Evolutionary conservation across 2,329 filamentous ascomycete species (phyloP).

Genomic region (Curvularia verruculosa): DNA sequence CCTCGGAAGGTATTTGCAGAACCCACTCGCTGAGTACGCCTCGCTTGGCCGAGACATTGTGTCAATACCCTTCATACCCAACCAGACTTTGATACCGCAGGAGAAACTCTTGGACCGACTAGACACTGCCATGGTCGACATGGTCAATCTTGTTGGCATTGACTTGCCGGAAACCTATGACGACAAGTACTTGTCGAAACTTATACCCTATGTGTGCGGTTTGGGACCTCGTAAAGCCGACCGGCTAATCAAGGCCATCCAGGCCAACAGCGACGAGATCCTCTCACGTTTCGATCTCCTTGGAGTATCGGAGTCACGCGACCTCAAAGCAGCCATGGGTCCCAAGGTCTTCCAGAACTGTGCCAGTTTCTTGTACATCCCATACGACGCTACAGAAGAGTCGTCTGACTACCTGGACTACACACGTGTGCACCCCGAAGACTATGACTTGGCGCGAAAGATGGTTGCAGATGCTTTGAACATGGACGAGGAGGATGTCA

Average conservation of each 20-base stretch:
- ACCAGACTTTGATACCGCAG: constrained; percentile 84
- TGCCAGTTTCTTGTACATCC: constrained; percentile 90
- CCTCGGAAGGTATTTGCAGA: constrained; percentile 89
- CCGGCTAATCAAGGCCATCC: constrained; percentile 84
- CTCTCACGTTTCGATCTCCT: constrained; percentile 85
- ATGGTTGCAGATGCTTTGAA: constrained; percentile 98
- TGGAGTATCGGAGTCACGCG: constrained; percentile 72
- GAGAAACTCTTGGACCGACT: constrained; percentile 86
- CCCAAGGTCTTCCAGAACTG: constrained; percentile 95
- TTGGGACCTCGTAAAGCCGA: constrained; percentile 91
- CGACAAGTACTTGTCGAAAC: constrained; percentile 80
- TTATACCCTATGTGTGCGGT: constrained; percentile 89
- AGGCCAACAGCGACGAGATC: constrained; percentile 85
- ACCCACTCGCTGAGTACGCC: constrained; percentile 95
- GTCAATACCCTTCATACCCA: constrained; percentile 86
- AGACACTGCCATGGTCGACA: constrained; percentile 97
- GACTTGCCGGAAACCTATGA: constrained; percentile 90
- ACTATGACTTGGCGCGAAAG: constrained; percentile 96
- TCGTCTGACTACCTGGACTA: constrained; percentile 93
- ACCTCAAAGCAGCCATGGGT: constrained; percentile 64
- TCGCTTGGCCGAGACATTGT: constrained; percentile 86
- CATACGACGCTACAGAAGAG: constrained; percentile 81
- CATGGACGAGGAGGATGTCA: constrained; percentile 96
- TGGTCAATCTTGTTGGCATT: constrained; percentile 95
- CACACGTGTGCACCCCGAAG: constrained; percentile 95